Evolutionary conservation across 495 filamentous ascomycete genomes (phyloP), one percentile per base, ranked within the genome.

Genomic region (Oidiodendron maius): DNA sequence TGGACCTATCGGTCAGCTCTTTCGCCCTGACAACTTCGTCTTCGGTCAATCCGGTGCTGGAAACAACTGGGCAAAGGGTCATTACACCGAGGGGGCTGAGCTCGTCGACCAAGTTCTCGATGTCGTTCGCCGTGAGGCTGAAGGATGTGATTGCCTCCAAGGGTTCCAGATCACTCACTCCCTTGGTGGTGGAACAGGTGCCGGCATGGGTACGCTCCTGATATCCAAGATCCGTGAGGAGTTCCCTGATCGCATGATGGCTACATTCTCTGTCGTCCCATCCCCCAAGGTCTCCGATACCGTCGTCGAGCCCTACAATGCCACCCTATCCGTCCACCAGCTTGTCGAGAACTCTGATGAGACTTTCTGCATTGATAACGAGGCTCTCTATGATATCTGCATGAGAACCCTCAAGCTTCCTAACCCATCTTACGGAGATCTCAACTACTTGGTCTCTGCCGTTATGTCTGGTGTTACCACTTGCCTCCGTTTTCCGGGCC

Each of bases 211-310:
- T 77, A 99, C 93, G 40, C 81, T 99, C 64, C 71, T 99, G 69
- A 97, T 99, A 81, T 96, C 91, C 75, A 99, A 99, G 87, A 97
- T 99, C 69, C 93, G 93, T 70, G 93, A 99, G 79, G 93, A 99
- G 76, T 99, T 99, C 80, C 93, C 93, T 64, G 93, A 99, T 77
- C 91, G 93, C 64, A 99, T 99, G 93, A 99, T 99, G 93, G 93
- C 93, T 58, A 99, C 93, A 55, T 99, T 96, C 86, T 99, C 93
- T 64, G 93, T 99, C 62, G 83, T 99, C 42, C 93, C 93, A 55
- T 97, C 93, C n/a, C 93, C 93, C 65, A 99, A 97, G 84, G 93
- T 99, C 59, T 97, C 94, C 54, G 93, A 99, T 67, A 99, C 93
- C 69, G 93, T 99, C 62, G 93, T 99, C 67, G 93, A 99, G 80